Percentiles rank a stretch among this genome's conserved stretches.
These are phyloP conservation scores for Strobilomyces confusus DNA, from an alignment of 768 basidiomycete species.

Conservation along the genomic window DNA sequence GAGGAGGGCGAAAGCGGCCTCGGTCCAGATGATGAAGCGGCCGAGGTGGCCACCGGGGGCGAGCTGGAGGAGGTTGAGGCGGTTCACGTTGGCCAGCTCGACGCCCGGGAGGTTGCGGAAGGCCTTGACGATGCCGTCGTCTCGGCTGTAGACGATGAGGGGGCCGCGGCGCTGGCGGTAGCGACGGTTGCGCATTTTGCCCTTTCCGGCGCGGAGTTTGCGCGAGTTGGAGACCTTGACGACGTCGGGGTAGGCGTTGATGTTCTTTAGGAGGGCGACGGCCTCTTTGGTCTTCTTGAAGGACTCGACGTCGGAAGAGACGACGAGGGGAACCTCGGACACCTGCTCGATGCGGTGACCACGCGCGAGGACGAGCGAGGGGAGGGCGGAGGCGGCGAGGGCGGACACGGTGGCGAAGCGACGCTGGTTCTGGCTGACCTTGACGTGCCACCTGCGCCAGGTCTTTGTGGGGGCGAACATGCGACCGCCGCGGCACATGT, in stretches of 20 bases:
- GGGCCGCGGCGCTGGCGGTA: slow-evolving; percentile 97
- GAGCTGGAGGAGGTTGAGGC: slow-evolving; percentile 96
- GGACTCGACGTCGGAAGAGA: slow-evolving; percentile 74
- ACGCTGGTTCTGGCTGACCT: slow-evolving; percentile 99
- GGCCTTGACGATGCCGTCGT: slow-evolving; percentile 95
- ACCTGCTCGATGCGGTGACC: slow-evolving; percentile 98
- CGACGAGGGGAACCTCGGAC: slow-evolving; percentile 93
- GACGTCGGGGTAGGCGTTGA: slow-evolving; percentile 89
- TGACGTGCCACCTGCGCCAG: slow-evolving; percentile 99
- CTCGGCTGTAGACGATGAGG: slow-evolving; percentile 94
- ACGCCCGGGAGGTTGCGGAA: slow-evolving; percentile 99
- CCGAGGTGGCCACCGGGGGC: slow-evolving; percentile 99
- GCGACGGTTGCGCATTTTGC: slow-evolving; percentile 94
- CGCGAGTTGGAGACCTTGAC: slow-evolving; percentile 96
- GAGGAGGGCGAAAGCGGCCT: slow-evolving; percentile 86
- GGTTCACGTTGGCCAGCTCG: slow-evolving; percentile 90
- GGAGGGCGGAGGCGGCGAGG: slow-evolving; percentile 94
- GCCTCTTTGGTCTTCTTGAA: slow-evolving; percentile 97
- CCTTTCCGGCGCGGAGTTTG: slow-evolving; percentile 95
- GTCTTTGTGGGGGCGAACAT: slow-evolving; percentile 99
- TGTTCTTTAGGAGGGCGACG: slow-evolving; percentile 84
- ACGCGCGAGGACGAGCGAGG: slow-evolving; percentile 94
- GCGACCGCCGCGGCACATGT: slow-evolving; percentile 99
- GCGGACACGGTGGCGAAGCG: slow-evolving; percentile 98
- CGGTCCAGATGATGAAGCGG: slow-evolving; percentile 99